Conservation (phyloP, 805 yeast genomes). For the Kregervanrija delftensis region DNA sequence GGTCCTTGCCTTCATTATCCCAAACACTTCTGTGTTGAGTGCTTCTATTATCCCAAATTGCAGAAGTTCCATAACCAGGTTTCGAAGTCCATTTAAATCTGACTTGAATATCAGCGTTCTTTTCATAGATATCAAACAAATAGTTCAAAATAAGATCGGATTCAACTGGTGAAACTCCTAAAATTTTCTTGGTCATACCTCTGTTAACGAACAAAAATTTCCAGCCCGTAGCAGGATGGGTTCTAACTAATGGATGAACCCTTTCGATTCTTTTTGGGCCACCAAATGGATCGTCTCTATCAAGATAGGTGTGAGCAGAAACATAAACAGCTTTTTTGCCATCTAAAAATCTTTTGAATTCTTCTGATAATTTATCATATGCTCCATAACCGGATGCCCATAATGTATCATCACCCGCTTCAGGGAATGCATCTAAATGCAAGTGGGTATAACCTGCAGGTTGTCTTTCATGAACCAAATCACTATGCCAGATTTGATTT, state of each 20-base stretch:
- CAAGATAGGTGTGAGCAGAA: constrained; percentile 33
- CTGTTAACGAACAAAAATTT: constrained; percentile 50
- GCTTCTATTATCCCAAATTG: constrained; percentile 45
- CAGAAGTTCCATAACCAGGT: constrained; percentile 36
- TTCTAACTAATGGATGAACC: constrained; percentile 54
- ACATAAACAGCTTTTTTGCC: constrained; percentile 41
- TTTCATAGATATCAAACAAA: constrained; percentile 39
- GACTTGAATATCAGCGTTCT: constrained; percentile 49
- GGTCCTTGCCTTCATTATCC: constrained; percentile 34
- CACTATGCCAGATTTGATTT: constrained; percentile 40
- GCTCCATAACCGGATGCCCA: constrained; percentile 56
- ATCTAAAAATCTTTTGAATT: constrained; percentile 43
- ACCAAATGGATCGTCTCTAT: constrained; percentile 37
- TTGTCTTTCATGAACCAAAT: constrained; percentile 45
- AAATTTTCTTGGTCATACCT: constrained; percentile 42
- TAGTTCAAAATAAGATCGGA: constrained; percentile 40
- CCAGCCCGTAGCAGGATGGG: constrained; percentile 62
- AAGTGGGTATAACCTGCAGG: constrained; percentile 53
- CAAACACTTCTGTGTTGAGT: constrained; percentile 38
- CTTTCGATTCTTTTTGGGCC: constrained; percentile 43
- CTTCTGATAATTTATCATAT: constrained; percentile 47
- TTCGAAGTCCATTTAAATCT: constrained; percentile 42
- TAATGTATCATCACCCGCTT: constrained; percentile 48
- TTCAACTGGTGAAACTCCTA: constrained; percentile 47
- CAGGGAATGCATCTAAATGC: constrained; percentile 44